Evolutionary conservation across 2,329 filamentous ascomycete genomes (phyloP).

Genomic region (Amesomyces nigricolor): DNA sequence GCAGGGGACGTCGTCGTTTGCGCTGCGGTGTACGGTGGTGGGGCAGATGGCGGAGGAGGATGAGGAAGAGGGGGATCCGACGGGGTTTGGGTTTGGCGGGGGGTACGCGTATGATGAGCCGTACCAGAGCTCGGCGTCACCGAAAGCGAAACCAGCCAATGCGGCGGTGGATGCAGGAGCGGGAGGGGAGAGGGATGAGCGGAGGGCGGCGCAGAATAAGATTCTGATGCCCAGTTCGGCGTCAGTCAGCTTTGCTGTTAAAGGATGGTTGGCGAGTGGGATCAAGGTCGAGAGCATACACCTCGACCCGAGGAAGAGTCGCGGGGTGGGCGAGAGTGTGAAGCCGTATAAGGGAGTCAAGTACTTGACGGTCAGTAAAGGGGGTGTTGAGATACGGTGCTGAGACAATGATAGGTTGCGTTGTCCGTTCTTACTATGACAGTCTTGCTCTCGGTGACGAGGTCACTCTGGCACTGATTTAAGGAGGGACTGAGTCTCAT

Average conservation of each 20-base stretch:
- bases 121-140: conserved; percentile 42
- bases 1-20: conserved; percentile 61
- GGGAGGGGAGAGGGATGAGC: conserved; percentile 46
- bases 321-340: conserved; percentile 77
- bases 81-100: conserved; percentile 44
- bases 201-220: conserved; percentile 61
- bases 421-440: not conserved
- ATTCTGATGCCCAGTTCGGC: conserved; percentile 76
- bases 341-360: conserved; percentile 98
- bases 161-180: conserved; percentile 26
- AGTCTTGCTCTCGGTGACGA: no score
- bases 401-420: conserved; percentile 26
- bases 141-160: not conserved
- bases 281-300: conserved; percentile 63
- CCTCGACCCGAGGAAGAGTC: conserved; percentile 71
- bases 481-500: not conserved
- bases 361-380: conserved; percentile 74
- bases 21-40: conserved; percentile 72
- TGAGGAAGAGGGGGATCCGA: conserved; percentile 46
- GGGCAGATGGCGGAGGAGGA: conserved; percentile 52
- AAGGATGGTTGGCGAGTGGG: conserved; percentile 63
- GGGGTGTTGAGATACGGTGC: conserved; percentile 59
- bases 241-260: conserved; percentile 64
- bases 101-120: conserved; percentile 49
- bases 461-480: no score